These are phyloP conservation scores for Excoecaria agallocha DNA, from an alignment of 345 rosid genomes.

Conservation along the genomic window DNA sequence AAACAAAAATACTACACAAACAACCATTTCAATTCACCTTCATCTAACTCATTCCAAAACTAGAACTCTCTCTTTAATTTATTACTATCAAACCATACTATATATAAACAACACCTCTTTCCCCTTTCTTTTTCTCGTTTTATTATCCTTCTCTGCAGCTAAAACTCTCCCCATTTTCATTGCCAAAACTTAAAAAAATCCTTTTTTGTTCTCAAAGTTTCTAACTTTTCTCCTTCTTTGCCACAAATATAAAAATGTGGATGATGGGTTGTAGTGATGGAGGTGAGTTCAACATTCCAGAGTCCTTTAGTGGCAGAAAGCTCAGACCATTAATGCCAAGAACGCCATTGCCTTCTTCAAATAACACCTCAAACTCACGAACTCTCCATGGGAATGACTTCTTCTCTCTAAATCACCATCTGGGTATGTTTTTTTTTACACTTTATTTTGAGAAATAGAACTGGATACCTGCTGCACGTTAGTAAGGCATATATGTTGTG, in stretches of 20 bases:
- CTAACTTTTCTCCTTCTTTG: no score
- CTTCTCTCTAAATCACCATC: slow-evolving; percentile 60
- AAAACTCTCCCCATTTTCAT: slow-evolving; percentile 1
- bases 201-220: neutral
- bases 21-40: slow-evolving; percentile 9
- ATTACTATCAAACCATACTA: slow-evolving; percentile 12
- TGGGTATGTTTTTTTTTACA: slow-evolving; percentile 29
- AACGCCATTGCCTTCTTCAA: slow-evolving; percentile 39
- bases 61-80: slow-evolving; percentile 6
- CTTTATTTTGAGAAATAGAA: no score
- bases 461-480: no score
- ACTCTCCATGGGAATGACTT: slow-evolving; percentile 41
- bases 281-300: slow-evolving; percentile 57
- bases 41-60: slow-evolving; percentile 7
- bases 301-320: slow-evolving; percentile 58
- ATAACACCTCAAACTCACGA: slow-evolving; percentile 22
- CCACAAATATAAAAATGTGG: slow-evolving; percentile 52
- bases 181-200: neutral
- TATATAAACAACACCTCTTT: slow-evolving; percentile 9
- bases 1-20: neutral
- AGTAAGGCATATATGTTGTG: no score
- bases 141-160: slow-evolving; percentile 1
- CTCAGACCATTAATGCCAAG: slow-evolving; percentile 84
- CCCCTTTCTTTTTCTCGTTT: neutral
- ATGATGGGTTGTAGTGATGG: slow-evolving; percentile 84